A percentile compares a stretch with the other conserved stretches of the same genome.
phyloP scores from a whole-genome alignment of 73 alveolate species.

The Paramecium pentaurelia region DNA sequence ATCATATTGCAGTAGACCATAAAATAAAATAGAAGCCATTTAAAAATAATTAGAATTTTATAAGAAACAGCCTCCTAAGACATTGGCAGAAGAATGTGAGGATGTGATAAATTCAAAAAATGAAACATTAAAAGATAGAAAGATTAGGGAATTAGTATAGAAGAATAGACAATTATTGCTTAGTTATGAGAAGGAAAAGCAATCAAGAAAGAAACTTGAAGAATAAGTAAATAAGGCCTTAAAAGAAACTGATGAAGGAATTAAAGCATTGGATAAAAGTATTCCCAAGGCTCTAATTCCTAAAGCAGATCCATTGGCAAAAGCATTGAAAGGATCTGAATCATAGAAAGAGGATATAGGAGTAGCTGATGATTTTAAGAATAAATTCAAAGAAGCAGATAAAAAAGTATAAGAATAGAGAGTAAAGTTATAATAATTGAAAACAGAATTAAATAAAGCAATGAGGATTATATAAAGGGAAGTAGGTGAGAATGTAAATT shows the following conservation, averaged over 20 bases:
- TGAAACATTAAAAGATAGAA: conserved; percentile 53
- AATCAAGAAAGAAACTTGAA: conserved; percentile 42
- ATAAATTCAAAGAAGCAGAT: conserved; percentile 52
- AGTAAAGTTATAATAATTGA: conserved; percentile 15
- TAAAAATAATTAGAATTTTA: conserved; percentile 8
- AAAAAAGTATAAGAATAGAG: conserved; percentile 51
- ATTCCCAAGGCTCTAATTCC: background rate
- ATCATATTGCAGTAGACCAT: background rate
- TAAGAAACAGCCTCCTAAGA: conserved; percentile 18
- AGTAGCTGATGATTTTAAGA: conserved; percentile 45
- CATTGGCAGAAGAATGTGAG: conserved; percentile 39
- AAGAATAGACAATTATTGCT: conserved; percentile 29
- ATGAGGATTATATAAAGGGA: conserved; percentile 53
- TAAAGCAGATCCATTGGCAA: conserved; percentile 27
- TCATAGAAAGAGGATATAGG: conserved; percentile 3
- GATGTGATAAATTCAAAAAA: conserved; percentile 56
- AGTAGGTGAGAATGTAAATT: conserved; percentile 55
- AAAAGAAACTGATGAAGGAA: conserved; percentile 48
- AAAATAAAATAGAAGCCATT: conserved; percentile 30
- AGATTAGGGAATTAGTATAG: conserved; percentile 40
- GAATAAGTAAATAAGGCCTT: conserved; percentile 39
- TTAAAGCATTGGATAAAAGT: background rate
- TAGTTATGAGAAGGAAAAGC: conserved; percentile 38
- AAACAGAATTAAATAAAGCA: conserved; percentile 60
- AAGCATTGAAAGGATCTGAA: conserved; percentile 27